These are phyloP conservation scores for Amylostereum chailletii DNA, from an alignment of 1,284 basidiomycete species.

Conservation along the genomic window DNA sequence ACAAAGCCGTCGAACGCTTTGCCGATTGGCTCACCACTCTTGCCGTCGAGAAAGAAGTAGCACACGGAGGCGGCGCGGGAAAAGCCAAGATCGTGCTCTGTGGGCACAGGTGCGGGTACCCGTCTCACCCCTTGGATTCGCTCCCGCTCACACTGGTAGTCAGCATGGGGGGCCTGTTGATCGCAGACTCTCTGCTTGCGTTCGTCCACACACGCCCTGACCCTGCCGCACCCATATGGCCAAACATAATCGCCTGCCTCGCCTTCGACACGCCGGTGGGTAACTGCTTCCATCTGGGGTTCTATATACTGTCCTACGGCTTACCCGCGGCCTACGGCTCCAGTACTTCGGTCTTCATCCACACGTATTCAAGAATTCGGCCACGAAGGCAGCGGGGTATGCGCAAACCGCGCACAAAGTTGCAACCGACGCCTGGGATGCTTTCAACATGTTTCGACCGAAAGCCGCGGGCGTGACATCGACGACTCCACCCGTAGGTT, in stretches of 20 bases:
- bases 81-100: conserved; percentile 80
- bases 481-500: too few relatives aligned
- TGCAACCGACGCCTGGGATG: conserved; percentile 31
- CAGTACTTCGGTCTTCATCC: conserved; percentile 87
- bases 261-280: conserved; percentile 90
- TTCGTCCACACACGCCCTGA: conserved; percentile 63
- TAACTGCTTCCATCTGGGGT: conserved; percentile 1
- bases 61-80: conserved; percentile 56
- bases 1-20: conserved; percentile 73
- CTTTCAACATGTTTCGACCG: conserved; percentile 17
- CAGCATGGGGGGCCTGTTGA: conserved; percentile 87
- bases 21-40: conserved; percentile 84
- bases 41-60: conserved; percentile 73
- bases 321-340: neutral
- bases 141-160: neutral
- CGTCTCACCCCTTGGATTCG: neutral
- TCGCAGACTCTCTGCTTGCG: conserved; percentile 76
- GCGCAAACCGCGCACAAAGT: conserved; percentile 54
- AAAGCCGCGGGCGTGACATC: too few relatives aligned
- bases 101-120: conserved; percentile 70
- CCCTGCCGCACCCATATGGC: conserved; percentile 66
- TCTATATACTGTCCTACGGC: too few relatives aligned
- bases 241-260: conserved; percentile 70
- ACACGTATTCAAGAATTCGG: conserved; percentile 76
- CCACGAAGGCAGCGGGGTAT: conserved; percentile 71